A percentile compares a stretch with the other conserved stretches of the same genome.
Evolutionary conservation across 2,329 filamentous ascomycete species (phyloP).

Genomic region (Coniochaeta pulveracea): DNA sequence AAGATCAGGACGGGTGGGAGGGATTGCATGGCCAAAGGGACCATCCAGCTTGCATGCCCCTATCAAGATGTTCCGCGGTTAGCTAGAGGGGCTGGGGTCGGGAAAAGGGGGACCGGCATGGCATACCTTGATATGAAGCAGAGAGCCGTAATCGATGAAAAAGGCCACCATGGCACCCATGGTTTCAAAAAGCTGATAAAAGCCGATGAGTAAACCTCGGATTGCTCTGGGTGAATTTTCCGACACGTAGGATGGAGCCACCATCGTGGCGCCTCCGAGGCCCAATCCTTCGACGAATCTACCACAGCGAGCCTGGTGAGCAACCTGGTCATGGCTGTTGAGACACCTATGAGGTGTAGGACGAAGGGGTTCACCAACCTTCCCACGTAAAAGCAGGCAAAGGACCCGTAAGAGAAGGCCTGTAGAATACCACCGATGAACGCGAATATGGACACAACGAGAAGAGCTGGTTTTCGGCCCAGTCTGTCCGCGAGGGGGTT

Average conservation of each 20-base stretch:
- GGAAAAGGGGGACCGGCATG: too few relatives aligned
- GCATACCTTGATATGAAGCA: conserved; percentile 28
- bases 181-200: conserved; percentile 48
- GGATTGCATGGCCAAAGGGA: conserved; percentile 45
- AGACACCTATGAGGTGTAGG: background rate
- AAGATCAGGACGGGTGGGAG: conserved; percentile 43
- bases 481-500: conserved; percentile 16
- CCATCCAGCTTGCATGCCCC: conserved; percentile 37
- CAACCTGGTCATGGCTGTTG: background rate
- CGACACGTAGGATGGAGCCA: conserved; percentile 48
- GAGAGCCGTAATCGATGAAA: conserved; percentile 41
- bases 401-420: conserved; percentile 17
- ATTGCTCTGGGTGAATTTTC: conserved; percentile 49
- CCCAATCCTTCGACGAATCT: conserved; percentile 41
- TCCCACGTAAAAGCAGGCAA: conserved; percentile 18
- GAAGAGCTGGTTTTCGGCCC: conserved; percentile 19
- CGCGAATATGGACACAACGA: conserved; percentile 10
- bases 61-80: too few relatives aligned
- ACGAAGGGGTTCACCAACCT: conserved; percentile 8
- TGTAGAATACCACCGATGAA: conserved; percentile 20
- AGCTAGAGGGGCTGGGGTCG: too few relatives aligned
- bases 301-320: background rate
- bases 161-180: conserved; percentile 39
- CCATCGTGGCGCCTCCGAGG: conserved; percentile 39
- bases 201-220: conserved; percentile 45